A percentile compares a stretch with the other conserved stretches of the same genome.
These are phyloP conservation scores for Trypethelium eluteriae DNA, from an alignment of 495 filamentous ascomycete genomes.

Conservation along the genomic window DNA sequence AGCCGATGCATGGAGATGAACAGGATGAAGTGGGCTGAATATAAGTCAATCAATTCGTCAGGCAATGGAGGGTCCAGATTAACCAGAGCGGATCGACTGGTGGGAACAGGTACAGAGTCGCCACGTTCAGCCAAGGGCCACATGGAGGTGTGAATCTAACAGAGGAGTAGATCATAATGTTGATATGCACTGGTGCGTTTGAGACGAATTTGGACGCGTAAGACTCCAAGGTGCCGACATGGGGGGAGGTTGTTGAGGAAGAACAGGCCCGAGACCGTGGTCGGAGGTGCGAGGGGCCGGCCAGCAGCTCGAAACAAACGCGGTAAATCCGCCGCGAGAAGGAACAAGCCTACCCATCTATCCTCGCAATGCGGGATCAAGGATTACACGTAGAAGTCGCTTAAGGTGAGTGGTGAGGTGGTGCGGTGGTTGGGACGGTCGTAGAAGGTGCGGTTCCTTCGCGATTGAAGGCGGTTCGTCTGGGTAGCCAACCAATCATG, in stretches of 20 bases:
- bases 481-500: background rate
- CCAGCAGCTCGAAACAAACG: background rate
- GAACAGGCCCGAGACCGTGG: background rate
- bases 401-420: background rate
- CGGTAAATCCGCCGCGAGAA: background rate
- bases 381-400: too few species aligned
- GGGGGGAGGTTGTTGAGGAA: background rate
- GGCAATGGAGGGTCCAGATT: background rate
- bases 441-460: background rate
- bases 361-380: too few species aligned
- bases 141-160: background rate
- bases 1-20: constrained; percentile 45
- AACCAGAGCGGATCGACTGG: background rate
- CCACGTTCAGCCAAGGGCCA: background rate
- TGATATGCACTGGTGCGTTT: background rate
- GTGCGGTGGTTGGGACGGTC: background rate
- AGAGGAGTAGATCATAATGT: background rate
- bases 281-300: background rate
- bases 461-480: background rate
- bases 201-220: background rate
- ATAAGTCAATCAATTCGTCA: background rate
- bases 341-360: too few species aligned
- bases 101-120: background rate
- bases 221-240: background rate
- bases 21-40: constrained; percentile 3